phyloP scores from a whole-genome alignment of 345 rosid genomes.

The Hibiscus trionum region DNA sequence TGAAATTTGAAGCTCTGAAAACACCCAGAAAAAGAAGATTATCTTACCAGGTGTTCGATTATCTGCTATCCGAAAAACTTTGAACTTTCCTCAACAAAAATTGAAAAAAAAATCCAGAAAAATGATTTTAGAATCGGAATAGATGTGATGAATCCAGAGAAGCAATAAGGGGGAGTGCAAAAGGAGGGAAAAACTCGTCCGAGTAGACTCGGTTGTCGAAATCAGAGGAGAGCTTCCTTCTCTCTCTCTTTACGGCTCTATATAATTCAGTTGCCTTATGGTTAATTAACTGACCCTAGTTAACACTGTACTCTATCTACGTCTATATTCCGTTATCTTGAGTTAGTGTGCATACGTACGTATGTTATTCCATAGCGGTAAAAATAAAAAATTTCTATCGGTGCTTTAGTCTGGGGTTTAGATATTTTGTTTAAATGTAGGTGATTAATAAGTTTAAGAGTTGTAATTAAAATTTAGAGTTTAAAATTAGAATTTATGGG shows the following conservation, averaged over 20 bases:
- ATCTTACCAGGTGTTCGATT: slow-evolving; percentile 27
- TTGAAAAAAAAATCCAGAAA: background rate
- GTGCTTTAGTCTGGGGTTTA: no score
- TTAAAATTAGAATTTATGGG: no score
- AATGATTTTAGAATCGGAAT: background rate
- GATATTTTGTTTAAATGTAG: no score
- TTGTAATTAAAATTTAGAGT: no score
- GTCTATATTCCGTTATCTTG: no score
- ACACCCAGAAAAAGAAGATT: background rate
- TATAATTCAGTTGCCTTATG: slow-evolving; percentile 16
- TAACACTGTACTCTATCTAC: background rate
- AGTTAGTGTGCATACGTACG: no score
- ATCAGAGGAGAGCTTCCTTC: background rate
- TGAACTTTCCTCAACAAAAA: background rate
- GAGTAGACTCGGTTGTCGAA: slow-evolving; percentile 23
- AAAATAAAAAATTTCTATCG: no score
- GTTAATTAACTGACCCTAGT: slow-evolving; percentile 31
- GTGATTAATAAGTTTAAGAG: no score
- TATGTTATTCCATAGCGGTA: no score
- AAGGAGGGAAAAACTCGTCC: slow-evolving; percentile 11
- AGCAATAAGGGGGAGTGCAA: background rate
- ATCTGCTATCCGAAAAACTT: background rate
- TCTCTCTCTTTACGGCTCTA: background rate
- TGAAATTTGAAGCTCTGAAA: background rate
- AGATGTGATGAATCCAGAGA: background rate